Evolutionary conservation across 2,329 filamentous ascomycete species (phyloP), one percentile per base, ranked within the genome.

Genomic region (Gliomastix tumulicola): DNA sequence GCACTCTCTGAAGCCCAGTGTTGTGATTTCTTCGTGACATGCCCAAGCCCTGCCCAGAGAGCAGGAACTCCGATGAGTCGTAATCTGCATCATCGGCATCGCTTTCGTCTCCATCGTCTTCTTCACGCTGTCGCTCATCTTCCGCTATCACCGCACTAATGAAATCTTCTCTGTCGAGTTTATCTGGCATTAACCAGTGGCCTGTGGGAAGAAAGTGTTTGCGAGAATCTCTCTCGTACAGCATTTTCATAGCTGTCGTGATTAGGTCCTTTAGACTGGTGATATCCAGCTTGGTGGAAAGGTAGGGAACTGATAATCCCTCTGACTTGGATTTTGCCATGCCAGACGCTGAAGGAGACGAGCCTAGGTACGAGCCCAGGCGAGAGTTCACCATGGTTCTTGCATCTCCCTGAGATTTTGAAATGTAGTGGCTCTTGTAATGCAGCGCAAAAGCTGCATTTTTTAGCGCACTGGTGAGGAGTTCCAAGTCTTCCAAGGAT

Each of bases 161-260:
- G 51, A 97, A 97, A 0, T 83, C 79, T 43, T 84, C 80, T 82
- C 95, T 92, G 50, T 96, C 84, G 39, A 97, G 86, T 42, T 79
- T 82, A 1, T 68, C 69, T 3, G 84, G 92, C 89, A 97, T 97
- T 23, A 97, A 69, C 92, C 92, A 98, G 56, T 95, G 89, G 34
- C 79, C 76, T n/a, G 71, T 63, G 3, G 88, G 84, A 17, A 97
- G 63, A 53, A 97, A 97, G 21, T 76, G 80, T 17, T 89, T 79
- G 41, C 92, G 74, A 7, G 92, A 98, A 57, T 97, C 90, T 56
- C 90, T 74, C 59, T 96, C 89, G 54, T 97, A 96, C 8, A 96
- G 67, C 73, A 94, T 90, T 39, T 84, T 82, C 52, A 96, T 69
- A 0, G 94, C 73, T 4, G 80, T 81, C 3, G 88, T 94, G 7